Percentiles rank a stretch among this genome's conserved stretches.
Evolutionary conservation across 2,329 filamentous ascomycete genomes (phyloP).

Genomic region (Xylaria sp.): DNA sequence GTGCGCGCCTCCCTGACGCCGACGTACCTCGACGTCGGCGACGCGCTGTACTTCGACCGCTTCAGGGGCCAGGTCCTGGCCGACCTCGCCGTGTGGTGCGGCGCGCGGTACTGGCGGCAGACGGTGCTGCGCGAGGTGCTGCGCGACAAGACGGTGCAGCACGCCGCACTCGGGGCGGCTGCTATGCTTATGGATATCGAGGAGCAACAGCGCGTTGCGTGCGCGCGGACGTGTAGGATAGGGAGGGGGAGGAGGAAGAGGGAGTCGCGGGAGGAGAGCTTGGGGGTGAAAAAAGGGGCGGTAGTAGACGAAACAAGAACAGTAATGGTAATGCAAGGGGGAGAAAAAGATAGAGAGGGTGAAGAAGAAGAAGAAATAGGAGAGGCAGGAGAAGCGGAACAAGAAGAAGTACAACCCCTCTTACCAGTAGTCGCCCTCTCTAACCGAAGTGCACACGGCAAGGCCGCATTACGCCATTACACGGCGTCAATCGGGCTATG

Average conservation of each 20-base stretch:
- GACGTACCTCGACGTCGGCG: constrained; percentile 30
- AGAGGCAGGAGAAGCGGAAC: neutral
- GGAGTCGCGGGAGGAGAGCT: neutral
- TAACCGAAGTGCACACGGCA: constrained; percentile 22
- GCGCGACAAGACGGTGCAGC: constrained; percentile 37
- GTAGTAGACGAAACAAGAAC: neutral
- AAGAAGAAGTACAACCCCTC: neutral
- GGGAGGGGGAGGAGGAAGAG: neutral
- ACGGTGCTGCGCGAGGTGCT: constrained; percentile 37
- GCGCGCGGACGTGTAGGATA: neutral
- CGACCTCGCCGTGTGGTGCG: constrained; percentile 40
- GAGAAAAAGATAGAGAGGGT: too few species aligned
- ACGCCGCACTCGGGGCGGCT: constrained; percentile 37
- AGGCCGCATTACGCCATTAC: constrained; percentile 37
- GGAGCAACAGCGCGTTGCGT: constrained; percentile 18
- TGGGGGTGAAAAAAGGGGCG: neutral
- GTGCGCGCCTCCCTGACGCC: constrained; percentile 35
- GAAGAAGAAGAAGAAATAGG: too few species aligned
- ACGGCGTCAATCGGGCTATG: constrained; percentile 38
- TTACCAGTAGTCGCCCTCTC: constrained; percentile 7
- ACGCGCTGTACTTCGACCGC: constrained; percentile 41
- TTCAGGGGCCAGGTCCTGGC: constrained; percentile 37
- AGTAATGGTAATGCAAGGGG: neutral
- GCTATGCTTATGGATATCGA: constrained; percentile 42
- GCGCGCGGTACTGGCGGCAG: constrained; percentile 37